Conservation (phyloP, 192 early-diverging fungal species). For the Gonapodya prolifera region DNA sequence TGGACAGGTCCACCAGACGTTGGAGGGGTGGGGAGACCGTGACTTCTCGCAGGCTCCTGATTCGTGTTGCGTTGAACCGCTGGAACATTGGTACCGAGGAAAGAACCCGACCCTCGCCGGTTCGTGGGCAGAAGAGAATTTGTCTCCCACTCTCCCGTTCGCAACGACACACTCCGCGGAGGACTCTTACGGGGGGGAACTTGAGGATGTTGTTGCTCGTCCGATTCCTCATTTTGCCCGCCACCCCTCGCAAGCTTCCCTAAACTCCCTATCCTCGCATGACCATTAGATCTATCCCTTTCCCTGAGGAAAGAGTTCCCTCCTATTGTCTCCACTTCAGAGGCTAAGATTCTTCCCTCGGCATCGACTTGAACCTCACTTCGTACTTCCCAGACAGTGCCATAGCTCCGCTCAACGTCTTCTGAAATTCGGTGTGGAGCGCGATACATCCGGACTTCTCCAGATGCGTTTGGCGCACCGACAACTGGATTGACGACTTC, state of each 20-base stretch:
- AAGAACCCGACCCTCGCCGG: not conserved
- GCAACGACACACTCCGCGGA: not conserved
- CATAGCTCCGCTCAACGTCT: not conserved
- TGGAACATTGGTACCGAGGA: not conserved
- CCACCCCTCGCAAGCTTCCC: not conserved
- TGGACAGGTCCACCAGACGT: not conserved
- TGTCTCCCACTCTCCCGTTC: not conserved
- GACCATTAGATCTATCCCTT: not conserved
- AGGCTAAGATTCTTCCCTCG: not conserved
- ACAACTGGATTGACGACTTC: slow-evolving; percentile 47
- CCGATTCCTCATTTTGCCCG: not conserved
- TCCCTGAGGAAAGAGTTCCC: not conserved
- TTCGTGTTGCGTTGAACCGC: not conserved
- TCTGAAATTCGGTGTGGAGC: not conserved
- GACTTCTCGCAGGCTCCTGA: too few relatives aligned
- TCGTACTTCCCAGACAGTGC: not conserved
- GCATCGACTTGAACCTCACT: not conserved
- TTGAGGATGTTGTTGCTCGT: not conserved
- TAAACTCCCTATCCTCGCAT: not conserved
- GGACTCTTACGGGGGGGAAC: not conserved
- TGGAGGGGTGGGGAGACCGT: not conserved
- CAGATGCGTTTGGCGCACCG: not conserved
- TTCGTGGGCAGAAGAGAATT: not conserved
- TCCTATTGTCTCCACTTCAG: not conserved
- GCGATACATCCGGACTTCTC: not conserved